A percentile compares a stretch with the other conserved stretches of the same genome.
phyloP scores from a whole-genome alignment of 2,329 filamentous ascomycete species.

The Ophiostoma perfectum region DNA sequence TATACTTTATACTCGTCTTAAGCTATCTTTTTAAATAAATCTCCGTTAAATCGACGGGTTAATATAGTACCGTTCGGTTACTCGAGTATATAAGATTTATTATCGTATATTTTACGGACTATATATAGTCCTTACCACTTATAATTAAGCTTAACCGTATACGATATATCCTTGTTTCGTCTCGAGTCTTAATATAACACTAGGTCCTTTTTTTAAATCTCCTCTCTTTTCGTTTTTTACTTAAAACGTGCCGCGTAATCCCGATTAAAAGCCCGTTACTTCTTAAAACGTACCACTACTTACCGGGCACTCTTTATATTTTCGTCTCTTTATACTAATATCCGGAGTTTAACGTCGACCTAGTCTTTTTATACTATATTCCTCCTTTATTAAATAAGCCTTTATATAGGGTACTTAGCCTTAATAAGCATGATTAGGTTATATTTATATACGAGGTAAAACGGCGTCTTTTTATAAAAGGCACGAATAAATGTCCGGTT shows the following conservation, averaged over 20 bases:
- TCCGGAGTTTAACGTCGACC: too few species aligned
- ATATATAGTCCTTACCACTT: background rate
- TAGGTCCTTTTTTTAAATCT: background rate
- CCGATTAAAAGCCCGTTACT: background rate
- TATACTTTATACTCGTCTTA: background rate
- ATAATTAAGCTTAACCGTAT: background rate
- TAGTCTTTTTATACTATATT: too few species aligned
- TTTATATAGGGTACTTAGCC: background rate
- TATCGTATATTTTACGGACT: background rate
- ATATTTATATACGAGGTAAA: background rate
- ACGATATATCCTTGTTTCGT: background rate
- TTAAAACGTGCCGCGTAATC: background rate
- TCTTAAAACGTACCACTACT: too few species aligned
- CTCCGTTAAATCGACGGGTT: background rate
- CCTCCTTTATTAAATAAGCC: background rate
- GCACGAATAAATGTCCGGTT: background rate
- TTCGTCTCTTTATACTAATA: background rate
- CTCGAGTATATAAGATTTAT: background rate
- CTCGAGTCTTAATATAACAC: background rate
- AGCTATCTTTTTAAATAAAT: background rate
- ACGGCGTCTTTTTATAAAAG: background rate
- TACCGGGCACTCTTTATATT: background rate
- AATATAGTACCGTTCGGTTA: background rate
- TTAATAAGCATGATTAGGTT: background rate
- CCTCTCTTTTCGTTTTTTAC: background rate